Evolutionary conservation across 495 filamentous ascomycete species (phyloP), one percentile per base, ranked within the genome.

Genomic region (Talaromyces proteolyticus): DNA sequence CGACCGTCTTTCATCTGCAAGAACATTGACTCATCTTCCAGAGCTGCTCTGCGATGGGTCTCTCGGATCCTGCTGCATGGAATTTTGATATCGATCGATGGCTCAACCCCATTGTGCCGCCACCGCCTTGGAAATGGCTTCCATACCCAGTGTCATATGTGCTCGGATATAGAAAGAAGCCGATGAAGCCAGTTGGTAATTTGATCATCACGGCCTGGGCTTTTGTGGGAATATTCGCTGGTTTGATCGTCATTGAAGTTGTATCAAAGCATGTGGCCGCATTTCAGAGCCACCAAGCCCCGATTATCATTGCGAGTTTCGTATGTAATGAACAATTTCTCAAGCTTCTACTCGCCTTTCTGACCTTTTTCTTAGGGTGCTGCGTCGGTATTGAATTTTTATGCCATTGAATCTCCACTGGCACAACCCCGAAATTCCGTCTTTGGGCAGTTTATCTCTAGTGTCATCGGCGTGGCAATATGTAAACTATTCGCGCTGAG

Each of bases 371-470:
- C 29, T n/a, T 49, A 88, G 87, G 87, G 87, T 44, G 88, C 88
- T 3, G 81, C 86, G 4, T 86, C 87, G n/a, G 82, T 90, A 12
- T 73, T 92, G 44, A 72, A 86, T 55, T 91, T 86, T 64, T 78
- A 80, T 47, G 73, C 79, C 42, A 84, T 93, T 57, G 78, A 85
- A n/a, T 90, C 88, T 0, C 89, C 90, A 10, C 79, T 96, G 26
- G 79, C 89, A 0, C 90, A 95, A 54, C 91, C 91, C 0, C 85
- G 90, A 19, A 91, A 87, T 58, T 73, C 80, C 8, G 67, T 96
- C 29, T 55, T 89, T 17, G 85, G 87, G 38, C 89, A 95, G 57
- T 21, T 86, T 10, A 61, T 94, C 46, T 75, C 84, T 1, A 79
- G 86, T 17, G 18, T 86, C 8, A 70, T 86, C 36, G 89, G 88